phyloP scores from a whole-genome alignment of 768 basidiomycete species.

The Tephrocybe sp. region DNA sequence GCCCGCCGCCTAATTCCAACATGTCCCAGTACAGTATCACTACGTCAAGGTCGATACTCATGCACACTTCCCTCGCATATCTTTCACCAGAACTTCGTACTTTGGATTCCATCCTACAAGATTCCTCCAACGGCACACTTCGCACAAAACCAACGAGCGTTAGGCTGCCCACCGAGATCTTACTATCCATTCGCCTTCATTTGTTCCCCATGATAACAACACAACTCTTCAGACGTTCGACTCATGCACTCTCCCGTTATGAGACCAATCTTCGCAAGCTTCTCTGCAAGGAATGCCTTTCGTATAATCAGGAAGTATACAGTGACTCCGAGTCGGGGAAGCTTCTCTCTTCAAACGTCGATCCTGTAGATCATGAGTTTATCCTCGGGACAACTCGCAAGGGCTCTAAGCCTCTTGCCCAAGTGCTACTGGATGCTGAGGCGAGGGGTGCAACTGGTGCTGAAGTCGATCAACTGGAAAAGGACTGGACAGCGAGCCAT shows the following conservation, averaged over 20 bases:
- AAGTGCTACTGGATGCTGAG: constrained; percentile 69
- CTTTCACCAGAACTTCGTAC: constrained; percentile 44
- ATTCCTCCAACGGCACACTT: constrained; percentile 10
- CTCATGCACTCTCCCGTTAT: constrained; percentile 38
- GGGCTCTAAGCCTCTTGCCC: constrained; percentile 55
- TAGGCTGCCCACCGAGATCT: constrained; percentile 48
- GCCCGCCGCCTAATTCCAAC: not conserved
- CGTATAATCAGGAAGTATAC: constrained; percentile 52
- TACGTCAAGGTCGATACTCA: constrained; percentile 42
- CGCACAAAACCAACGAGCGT: constrained; percentile 14
- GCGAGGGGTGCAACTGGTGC: constrained; percentile 56
- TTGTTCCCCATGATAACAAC: constrained; percentile 42
- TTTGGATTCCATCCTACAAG: constrained; percentile 36
- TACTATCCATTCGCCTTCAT: constrained; percentile 47
- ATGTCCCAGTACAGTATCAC: constrained; percentile 26
- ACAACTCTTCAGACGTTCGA: constrained; percentile 40
- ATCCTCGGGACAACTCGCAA: constrained; percentile 59
- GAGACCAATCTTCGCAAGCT: constrained; percentile 36
- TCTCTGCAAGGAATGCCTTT: constrained; percentile 48
- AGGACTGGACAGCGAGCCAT: constrained; percentile 67
- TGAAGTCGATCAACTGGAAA: constrained; percentile 73
- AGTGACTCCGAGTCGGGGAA: constrained; percentile 89
- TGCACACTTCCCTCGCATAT: constrained; percentile 51
- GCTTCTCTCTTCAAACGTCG: constrained; percentile 81
- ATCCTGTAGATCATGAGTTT: constrained; percentile 78